These are phyloP conservation scores for Thielaviopsis ethacetica DNA, from an alignment of 2,329 filamentous ascomycete species.

Conservation along the genomic window DNA sequence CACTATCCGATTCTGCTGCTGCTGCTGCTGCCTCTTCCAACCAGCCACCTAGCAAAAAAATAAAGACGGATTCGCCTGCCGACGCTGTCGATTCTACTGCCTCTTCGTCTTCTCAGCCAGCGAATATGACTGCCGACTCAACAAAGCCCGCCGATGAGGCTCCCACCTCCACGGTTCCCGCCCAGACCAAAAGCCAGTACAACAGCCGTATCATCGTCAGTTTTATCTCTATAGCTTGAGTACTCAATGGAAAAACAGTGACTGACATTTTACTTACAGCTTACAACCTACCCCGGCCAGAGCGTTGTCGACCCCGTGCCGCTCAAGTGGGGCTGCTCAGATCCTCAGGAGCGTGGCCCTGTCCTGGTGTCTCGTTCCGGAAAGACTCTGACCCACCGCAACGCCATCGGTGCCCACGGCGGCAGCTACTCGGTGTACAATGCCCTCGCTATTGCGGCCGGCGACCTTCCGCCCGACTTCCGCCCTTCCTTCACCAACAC, in stretches of 20 bases:
- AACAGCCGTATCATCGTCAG: conserved; percentile 11
- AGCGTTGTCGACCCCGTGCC: conserved; percentile 15
- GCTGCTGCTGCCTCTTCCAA: background rate
- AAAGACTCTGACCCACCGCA: conserved; percentile 14
- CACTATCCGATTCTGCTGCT: background rate
- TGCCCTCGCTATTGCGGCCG: conserved; percentile 79
- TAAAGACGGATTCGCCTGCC: background rate
- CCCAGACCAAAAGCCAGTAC: conserved; percentile 7
- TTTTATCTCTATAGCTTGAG: background rate
- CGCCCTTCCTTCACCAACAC: conserved; percentile 56
- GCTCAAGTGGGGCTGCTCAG: conserved; percentile 14
- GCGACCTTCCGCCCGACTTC: conserved; percentile 59
- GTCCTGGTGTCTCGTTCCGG: conserved; percentile 14
- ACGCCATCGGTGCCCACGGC: conserved; percentile 28
- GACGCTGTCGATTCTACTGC: background rate
- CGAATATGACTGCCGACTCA: background rate
- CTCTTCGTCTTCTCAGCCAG: background rate
- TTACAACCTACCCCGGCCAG: conserved; percentile 16
- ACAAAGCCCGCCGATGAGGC: background rate
- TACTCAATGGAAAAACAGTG: background rate
- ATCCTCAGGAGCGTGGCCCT: conserved; percentile 14
- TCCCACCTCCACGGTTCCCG: background rate
- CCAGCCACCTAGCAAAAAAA: background rate
- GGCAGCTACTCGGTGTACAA: conserved; percentile 96
- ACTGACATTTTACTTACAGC: conserved; percentile 2